Base-by-base conservation (phyloP, 805 yeast genomes). In the Blastobotrys robertii region DNA sequence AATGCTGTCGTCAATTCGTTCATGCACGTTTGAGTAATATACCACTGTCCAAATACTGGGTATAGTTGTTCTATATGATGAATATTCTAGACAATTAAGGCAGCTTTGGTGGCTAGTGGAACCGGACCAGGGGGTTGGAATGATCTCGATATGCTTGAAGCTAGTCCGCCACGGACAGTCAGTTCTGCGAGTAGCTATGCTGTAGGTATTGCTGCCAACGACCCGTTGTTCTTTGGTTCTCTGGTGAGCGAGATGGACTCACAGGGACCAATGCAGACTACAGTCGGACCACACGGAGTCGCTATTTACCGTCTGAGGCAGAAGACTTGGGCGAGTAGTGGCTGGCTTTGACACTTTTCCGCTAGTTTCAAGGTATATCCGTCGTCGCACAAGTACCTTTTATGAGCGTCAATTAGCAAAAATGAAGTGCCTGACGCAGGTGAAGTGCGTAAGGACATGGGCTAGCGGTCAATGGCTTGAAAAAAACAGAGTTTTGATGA, bases 71-170 rank as follows among this genome's bases (percentile, higher is more conserved):
- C 59, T 8, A 50, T 55, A 35, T 48, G 15, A 45, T 56, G 44
- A 55, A 55, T 42, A 56, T 41, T 36, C 39, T 41, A 15, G 55
- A n/a, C n/a, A n/a, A 31, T 15, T 39, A 55, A 55, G 35, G 57
- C 56, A 9, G 44, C 55, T 8, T 54, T 57, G 28, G 34, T 55
- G 32, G 55, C 53, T 14, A 19, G 36, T 6, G 9, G 5, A 15
- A 53, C 34, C 50, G 53, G 35, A 8, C 44, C 37, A 4, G 49
- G 51, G 2, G 48, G 53, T 6, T 57, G 58, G 59, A 53, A 53
- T 41, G 61, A 57, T 41, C 38, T 57, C 33, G 61, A 57, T 40
- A 49, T 46, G 49, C 44, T 57, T 14, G 61, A 57, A 43, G 55
- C n/a, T n/a, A n/a, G 11, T 8, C 31, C 31, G 31, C 8, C n/a